Conservation (phyloP, 176 grass and related monocot genomes). For the Lolium rigidum region DNA sequence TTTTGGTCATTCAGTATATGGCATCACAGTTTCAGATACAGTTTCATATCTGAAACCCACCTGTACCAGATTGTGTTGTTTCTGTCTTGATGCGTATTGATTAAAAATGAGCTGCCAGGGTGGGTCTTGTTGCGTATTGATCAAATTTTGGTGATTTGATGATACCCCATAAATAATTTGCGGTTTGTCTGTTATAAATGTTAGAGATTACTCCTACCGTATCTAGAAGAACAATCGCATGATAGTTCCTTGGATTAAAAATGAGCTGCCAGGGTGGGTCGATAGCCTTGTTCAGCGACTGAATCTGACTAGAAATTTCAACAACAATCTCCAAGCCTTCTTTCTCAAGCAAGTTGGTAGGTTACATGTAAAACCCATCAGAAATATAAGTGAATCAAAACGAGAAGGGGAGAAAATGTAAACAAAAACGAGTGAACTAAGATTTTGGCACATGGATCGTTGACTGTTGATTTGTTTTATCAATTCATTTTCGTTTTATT, state of each 20-base stretch:
- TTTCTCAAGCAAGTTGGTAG: no score
- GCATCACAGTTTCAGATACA: constrained; percentile 5
- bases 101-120: no score
- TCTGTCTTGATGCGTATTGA: neutral
- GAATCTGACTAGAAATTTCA: neutral
- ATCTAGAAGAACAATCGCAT: neutral
- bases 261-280: neutral
- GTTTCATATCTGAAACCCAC: neutral
- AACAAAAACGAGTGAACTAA: no score
- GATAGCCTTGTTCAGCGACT: neutral
- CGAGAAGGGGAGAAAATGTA: no score
- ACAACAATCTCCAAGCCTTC: no score
- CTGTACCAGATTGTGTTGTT: neutral
- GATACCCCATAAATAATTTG: neutral
- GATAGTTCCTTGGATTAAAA: neutral
- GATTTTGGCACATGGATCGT: no score
- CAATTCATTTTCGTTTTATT: neutral
- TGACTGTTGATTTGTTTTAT: neutral
- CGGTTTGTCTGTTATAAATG: neutral
- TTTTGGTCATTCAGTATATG: neutral
- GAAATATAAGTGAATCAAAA: no score
- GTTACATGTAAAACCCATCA: no score
- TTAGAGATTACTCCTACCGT: no score
- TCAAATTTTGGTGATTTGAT: no score
- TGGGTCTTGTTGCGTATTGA: neutral